Base-by-base conservation (phyloP, 2,329 filamentous ascomycete species). In the Akanthomyces lecanii region DNA sequence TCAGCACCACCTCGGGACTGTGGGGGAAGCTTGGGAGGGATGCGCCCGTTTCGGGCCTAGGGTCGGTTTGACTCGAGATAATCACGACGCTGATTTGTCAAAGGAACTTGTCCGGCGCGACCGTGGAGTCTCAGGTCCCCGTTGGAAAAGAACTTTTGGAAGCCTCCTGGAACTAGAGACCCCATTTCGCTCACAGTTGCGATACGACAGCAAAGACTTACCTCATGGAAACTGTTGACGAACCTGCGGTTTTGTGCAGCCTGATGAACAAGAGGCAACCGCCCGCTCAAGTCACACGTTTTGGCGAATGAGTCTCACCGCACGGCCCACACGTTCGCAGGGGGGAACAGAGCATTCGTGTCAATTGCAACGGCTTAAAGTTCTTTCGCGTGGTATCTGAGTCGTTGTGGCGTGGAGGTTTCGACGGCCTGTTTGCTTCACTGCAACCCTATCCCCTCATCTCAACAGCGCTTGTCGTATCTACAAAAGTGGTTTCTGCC, bases 111-210 rank as follows among this genome's bases (percentile, higher is more conserved):
- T 48, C 55, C 44, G 8, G 30, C 4, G 56, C 18, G 36, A 11
- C 42, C 33, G 42, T 59, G 44, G 56, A 28, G n/a, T 23, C 12
- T 33, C 38, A 16, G 5, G 16, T 36, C 52, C 21, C 18, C n/a
- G n/a, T 40, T 21, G 18, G 40, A 23, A 16, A 47, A 48, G 59
- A 61, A 61, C 59, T 61, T 61, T 61, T 61, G 59, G 59, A 61
- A 61, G 51, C 40, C 50, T 54, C 59, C 6, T 14, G 4, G 28
- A 48, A 47, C n/a, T 36, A 61, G 50, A 12, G 38, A 14, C 30
- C n/a, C 5, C 25, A 4, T 38, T 40, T 42, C 18, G 10, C 33
- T 55, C 21, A 38, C 16, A 25, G 14, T 10, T 44, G 28, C 33
- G 57, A 44, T 10, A 38, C 28, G 16, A 23, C 36, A n/a, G 12